A percentile compares a stretch with the other conserved stretches of the same genome.
These are phyloP conservation scores for Canavalia ensiformis DNA, from an alignment of 306 rosid genomes.

Conservation along the genomic window DNA sequence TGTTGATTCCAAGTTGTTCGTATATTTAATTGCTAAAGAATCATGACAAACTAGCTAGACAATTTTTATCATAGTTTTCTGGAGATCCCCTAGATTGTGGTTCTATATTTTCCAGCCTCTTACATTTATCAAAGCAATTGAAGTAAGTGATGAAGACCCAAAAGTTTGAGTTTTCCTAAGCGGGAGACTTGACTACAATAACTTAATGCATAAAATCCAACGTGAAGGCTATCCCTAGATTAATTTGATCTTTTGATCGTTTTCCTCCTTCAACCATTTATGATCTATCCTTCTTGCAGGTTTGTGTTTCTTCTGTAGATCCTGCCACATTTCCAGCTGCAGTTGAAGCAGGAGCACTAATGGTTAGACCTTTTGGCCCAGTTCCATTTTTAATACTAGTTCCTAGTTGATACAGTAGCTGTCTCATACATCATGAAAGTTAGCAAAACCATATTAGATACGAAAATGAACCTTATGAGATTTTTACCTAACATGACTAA, in stretches of 20 bases:
- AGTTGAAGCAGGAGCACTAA: slow-evolving; percentile 91
- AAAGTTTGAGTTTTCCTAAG: neutral
- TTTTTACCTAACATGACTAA: slow-evolving; percentile 26
- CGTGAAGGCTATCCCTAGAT: too few relatives aligned
- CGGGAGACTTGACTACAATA: neutral
- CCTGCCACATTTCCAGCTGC: slow-evolving; percentile 76
- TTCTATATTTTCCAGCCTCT: slow-evolving; percentile 8
- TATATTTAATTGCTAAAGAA: neutral
- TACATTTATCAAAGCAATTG: neutral
- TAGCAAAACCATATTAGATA: slow-evolving; percentile 17
- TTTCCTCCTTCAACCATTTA: slow-evolving; percentile 22
- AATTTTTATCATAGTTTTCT: slow-evolving; percentile 2
- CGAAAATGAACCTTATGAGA: neutral
- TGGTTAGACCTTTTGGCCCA: slow-evolving; percentile 61
- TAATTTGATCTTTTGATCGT: slow-evolving; percentile 22
- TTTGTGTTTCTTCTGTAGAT: slow-evolving; percentile 92
- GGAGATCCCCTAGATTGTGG: neutral
- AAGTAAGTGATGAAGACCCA: neutral
- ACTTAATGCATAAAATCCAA: neutral
- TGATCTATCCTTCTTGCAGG: slow-evolving; percentile 61
- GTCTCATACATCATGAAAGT: slow-evolving; percentile 19
- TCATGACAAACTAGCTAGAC: neutral
- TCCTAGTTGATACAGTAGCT: slow-evolving; percentile 11
- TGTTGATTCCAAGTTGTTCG: neutral
- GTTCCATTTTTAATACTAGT: slow-evolving; percentile 36